Conservation (phyloP, 441 rosid genomes). For the Pelargonium myrrhifolium region DNA sequence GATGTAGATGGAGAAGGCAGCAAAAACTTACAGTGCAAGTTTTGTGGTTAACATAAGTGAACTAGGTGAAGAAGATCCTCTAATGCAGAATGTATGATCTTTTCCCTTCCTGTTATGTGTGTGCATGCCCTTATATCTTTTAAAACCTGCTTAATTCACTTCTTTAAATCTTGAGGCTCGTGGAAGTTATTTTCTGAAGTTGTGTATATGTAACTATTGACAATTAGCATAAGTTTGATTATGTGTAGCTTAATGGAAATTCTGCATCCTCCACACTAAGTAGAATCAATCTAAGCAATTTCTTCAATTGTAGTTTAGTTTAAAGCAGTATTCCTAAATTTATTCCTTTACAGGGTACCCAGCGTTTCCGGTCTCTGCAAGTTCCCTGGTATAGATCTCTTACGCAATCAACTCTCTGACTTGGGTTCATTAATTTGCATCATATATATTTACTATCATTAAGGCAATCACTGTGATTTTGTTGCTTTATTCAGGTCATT, state of each 20-base stretch:
- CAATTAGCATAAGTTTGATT: neutral
- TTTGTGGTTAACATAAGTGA: constrained; percentile 58
- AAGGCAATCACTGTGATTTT: constrained; percentile 13
- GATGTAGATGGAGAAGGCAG: constrained; percentile 57
- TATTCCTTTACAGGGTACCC: constrained; percentile 43
- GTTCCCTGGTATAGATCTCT: constrained; percentile 51
- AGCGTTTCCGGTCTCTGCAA: constrained; percentile 29
- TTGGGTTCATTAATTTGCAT: constrained; percentile 21
- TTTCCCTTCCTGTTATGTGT: neutral
- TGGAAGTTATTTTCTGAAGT: neutral
- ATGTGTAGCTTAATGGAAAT: neutral
- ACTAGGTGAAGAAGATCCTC: constrained; percentile 59
- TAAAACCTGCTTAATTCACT: constrained; percentile 1
- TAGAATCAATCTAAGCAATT: neutral
- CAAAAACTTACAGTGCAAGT: constrained; percentile 36
- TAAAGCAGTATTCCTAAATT: constrained; percentile 15
- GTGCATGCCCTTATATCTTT: neutral
- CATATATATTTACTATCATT: neutral
- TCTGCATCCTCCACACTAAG: neutral
- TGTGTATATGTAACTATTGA: neutral
- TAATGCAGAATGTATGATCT: constrained; percentile 48
- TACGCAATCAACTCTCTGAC: constrained; percentile 16
- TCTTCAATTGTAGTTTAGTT: constrained; percentile 10
- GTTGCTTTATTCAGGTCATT: constrained; percentile 9
- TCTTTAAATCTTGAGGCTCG: neutral